Conservation (phyloP, 1,284 basidiomycete genomes). For the Pseudozyma sp. region DNA sequence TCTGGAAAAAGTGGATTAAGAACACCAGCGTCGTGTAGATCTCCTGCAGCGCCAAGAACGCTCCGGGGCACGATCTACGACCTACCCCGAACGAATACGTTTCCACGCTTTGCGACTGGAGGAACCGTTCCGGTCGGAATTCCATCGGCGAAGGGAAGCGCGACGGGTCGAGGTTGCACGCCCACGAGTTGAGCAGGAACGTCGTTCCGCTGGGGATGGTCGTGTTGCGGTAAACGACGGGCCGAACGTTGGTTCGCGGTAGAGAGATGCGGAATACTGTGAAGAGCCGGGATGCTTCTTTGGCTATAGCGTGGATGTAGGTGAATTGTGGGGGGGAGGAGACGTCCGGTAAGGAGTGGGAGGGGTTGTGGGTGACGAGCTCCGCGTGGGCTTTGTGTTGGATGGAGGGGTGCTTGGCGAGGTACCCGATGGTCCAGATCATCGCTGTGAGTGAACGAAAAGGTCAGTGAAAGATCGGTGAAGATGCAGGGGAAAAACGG, state of each 20-base stretch:
- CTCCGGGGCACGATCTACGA: constrained; percentile 1
- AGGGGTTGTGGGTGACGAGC: background rate
- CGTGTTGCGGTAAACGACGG: background rate
- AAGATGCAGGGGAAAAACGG: background rate
- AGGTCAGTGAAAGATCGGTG: background rate
- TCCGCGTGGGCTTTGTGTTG: constrained; percentile 2
- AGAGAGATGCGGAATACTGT: constrained; percentile 4
- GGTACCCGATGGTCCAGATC: constrained; percentile 2
- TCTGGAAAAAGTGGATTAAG: constrained; percentile 4
- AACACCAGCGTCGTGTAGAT: constrained; percentile 9
- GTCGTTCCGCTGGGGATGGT: background rate
- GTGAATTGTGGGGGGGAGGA: background rate
- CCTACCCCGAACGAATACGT: constrained; percentile 4
- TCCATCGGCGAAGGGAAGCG: background rate
- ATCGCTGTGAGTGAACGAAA: background rate
- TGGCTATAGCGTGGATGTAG: constrained; percentile 3
- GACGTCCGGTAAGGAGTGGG: background rate
- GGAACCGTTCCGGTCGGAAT: constrained; percentile 2
- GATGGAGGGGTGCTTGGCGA: constrained; percentile 1
- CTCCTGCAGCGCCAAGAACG: constrained; percentile 4
- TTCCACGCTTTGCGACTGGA: background rate
- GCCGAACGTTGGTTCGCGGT: background rate
- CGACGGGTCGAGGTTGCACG: background rate
- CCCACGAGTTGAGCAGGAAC: constrained; percentile 6
- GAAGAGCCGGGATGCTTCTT: constrained; percentile 1